Evolutionary conservation across 78 protist genomes (phyloP).

Genomic region (Reticulomyxa filosa): DNA sequence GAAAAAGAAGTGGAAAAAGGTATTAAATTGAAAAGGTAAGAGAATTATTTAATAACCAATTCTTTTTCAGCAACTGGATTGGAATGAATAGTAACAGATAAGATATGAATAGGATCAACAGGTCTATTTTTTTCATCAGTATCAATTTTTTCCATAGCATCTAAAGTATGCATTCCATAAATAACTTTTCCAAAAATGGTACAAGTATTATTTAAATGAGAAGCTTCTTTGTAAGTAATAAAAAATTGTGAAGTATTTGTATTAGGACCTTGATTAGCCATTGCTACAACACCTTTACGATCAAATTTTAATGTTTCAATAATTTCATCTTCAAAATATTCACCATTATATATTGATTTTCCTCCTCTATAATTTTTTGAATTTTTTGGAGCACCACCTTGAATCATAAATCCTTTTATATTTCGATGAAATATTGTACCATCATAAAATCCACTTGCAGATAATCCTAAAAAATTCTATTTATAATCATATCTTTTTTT

Average conservation of each 20-base stretch:
- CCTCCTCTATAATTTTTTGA: no score
- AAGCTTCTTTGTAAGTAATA: constrained; percentile 34
- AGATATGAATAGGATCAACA: not conserved
- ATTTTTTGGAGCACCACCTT: constrained; percentile 70
- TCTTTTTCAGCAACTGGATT: constrained; percentile 11
- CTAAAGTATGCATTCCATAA: constrained; percentile 52
- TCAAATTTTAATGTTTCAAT: constrained; percentile 28
- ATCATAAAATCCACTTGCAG: constrained; percentile 66
- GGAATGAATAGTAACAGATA: not conserved
- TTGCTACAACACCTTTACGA: constrained; percentile 45
- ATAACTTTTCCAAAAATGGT: constrained; percentile 63
- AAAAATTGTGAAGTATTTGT: constrained; percentile 37
- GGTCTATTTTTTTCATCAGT: not conserved
- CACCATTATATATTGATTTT: constrained; percentile 48
- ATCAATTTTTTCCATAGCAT: constrained; percentile 43
- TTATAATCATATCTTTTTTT: no score
- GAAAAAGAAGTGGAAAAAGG: no score
- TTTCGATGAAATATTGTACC: constrained; percentile 46
- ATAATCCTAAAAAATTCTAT: constrained; percentile 71
- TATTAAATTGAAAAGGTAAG: no score
- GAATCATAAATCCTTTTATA: constrained; percentile 46
- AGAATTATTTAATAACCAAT: no score
- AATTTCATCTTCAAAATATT: constrained; percentile 50
- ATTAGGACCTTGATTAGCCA: constrained; percentile 55
- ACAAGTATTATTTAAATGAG: constrained; percentile 45